Percentiles rank a stretch among this genome's conserved stretches.
Conservation (phyloP, 805 yeast species). For the Tetrapisispora namnaoensis region DNA sequence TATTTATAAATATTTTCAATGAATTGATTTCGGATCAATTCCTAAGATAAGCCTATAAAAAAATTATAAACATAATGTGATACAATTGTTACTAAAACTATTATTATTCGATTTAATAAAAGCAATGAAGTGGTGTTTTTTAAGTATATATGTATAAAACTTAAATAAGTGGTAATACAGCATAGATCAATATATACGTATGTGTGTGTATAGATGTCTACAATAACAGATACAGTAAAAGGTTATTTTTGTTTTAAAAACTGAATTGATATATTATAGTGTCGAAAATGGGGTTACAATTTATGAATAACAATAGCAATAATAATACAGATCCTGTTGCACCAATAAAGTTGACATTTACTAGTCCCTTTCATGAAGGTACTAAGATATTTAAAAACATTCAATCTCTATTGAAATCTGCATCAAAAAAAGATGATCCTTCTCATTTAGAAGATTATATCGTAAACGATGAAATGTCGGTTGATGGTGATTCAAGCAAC, state of each 20-base stretch:
- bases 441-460: neutral
- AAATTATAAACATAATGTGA: no score
- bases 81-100: no score
- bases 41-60: neutral
- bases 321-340: neutral
- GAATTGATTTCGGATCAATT: neutral
- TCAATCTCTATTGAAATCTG: conserved; percentile 15
- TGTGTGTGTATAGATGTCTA: no score
- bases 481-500: neutral
- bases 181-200: no score
- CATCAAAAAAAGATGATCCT: conserved; percentile 4
- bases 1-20: neutral
- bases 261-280: no score
- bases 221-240: no score
- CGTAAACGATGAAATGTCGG: neutral
- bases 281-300: neutral
- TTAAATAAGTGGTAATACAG: no score
- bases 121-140: no score
- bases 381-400: conserved; percentile 17
- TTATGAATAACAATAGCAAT: neutral
- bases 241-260: no score
- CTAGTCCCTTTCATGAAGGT: conserved; percentile 16
- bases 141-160: no score
- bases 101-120: no score
- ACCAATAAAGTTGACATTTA: conserved; percentile 11